Evolutionary conservation across 1,139 yeast species (phyloP), one percentile per base, ranked within the genome.

Genomic region (Yamadazyma sp.): DNA sequence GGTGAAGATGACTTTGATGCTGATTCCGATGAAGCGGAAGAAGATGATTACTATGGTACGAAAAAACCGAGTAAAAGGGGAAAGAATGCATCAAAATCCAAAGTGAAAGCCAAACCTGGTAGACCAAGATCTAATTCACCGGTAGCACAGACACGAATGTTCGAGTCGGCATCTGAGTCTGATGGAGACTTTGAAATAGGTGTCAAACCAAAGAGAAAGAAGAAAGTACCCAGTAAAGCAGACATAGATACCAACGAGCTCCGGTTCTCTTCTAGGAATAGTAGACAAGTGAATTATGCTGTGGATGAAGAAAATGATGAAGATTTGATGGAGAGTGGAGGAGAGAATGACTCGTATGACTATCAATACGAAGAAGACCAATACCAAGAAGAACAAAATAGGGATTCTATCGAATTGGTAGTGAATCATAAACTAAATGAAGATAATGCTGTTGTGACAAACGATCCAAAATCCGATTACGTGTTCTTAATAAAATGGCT

Each of bases 401-500:
- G 59, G 42, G 59, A 64, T 28, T 68, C 70, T 2, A 74, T 78
- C 35, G 84, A 78, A 46, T 58, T 66, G 34, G 80, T 79, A 2
- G 61, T 79, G 61, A 81, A 78, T 55, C 83, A 78, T 52, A 69
- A 75, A 46, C 47, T 59, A 22, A 64, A 64, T 39, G 62, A 60
- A 32, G 71, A 65, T 6, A 63, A 61, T 38, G 58, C 66, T 9
- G 69, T 62, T 45, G 14, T 57, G 16, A 73, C 74, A 11, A 66
- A 72, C 36, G 82, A 78, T 44, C 81, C 86, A 17, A 83, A 82
- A 49, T 63, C 65, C 35, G 83, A 80, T 45, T 82, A 70, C 53
- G 69, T 80, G 40, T 85, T 80, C 57, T 64, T 81, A 49, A 77
- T 94, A 50, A 94, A 94, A 64, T 94, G 99, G 98, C 75, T 78